A percentile compares a stretch with the other conserved stretches of the same genome.
phyloP scores from a whole-genome alignment of 148 eudicot species.

The Persicaria tinctoria region DNA sequence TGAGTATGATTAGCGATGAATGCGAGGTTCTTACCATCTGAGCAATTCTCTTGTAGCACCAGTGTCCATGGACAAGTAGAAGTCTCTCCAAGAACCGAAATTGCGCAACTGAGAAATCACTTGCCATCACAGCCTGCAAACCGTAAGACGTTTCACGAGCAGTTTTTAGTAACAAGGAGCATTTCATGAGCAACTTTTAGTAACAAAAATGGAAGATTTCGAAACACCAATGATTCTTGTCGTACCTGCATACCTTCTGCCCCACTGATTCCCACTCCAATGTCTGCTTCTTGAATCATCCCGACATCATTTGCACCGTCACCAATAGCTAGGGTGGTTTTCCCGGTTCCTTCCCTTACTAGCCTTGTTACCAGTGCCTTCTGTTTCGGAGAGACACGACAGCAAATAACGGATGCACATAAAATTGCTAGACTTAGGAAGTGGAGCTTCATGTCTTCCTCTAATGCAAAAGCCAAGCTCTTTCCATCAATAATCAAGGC shows the following conservation, averaged over 20 bases:
- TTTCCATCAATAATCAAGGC: constrained; percentile 94
- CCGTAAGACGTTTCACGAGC: constrained; percentile 11
- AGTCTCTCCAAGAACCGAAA: constrained; percentile 88
- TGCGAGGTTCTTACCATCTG: constrained; percentile 58
- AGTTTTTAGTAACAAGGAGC: background rate
- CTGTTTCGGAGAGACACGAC: constrained; percentile 96
- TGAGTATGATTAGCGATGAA: too few species aligned
- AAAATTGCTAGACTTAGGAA: constrained; percentile 67
- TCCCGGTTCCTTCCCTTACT: constrained; percentile 94
- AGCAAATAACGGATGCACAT: constrained; percentile 96
- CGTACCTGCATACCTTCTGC: constrained; percentile 98
- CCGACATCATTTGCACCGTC: constrained; percentile 99
- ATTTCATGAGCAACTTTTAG: background rate
- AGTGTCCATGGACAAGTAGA: constrained; percentile 90
- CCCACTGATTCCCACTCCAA: constrained; percentile 97
- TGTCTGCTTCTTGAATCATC: constrained; percentile 99
- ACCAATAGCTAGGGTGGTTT: constrained; percentile 85
- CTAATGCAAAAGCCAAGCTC: constrained; percentile 59
- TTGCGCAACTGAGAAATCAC: constrained; percentile 92
- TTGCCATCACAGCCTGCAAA: constrained; percentile 98
- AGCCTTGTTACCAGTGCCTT: constrained; percentile 92
- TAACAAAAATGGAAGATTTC: background rate
- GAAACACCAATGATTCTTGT: constrained; percentile 12
- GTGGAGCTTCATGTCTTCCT: constrained; percentile 71
- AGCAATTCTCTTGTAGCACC: constrained; percentile 97